phyloP scores from a whole-genome alignment of 2,329 filamentous ascomycete species.

The Conoideocrella luteorostrata region DNA sequence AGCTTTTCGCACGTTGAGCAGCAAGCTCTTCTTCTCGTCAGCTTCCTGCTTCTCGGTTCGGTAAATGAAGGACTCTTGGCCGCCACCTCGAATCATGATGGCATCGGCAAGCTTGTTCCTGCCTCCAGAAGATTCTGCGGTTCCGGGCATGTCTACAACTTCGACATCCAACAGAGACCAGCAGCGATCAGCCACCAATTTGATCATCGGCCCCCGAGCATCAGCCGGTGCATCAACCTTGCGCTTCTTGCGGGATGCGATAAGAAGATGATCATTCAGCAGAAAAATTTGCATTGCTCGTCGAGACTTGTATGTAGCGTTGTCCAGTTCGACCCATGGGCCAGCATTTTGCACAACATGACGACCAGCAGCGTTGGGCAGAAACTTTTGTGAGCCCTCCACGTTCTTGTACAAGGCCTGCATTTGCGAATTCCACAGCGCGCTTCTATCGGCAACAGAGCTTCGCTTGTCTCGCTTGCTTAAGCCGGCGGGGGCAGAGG shows the following conservation, averaged over 20 bases:
- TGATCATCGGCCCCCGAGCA: slow-evolving; percentile 52
- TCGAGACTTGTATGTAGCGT: slow-evolving; percentile 91
- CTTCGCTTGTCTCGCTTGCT: slow-evolving; percentile 78
- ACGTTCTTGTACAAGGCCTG: slow-evolving; percentile 86
- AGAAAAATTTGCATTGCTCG: slow-evolving; percentile 86
- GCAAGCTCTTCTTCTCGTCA: slow-evolving; percentile 69
- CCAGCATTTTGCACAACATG: slow-evolving; percentile 92
- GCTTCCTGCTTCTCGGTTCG: slow-evolving; percentile 77
- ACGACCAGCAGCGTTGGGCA: slow-evolving; percentile 83
- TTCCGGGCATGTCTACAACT: slow-evolving; percentile 77
- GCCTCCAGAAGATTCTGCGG: slow-evolving; percentile 46
- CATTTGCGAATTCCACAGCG: slow-evolving; percentile 63
- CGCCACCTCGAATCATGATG: slow-evolving; percentile 80
- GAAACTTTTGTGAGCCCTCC: slow-evolving; percentile 95
- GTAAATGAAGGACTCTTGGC: slow-evolving; percentile 90
- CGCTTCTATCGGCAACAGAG: slow-evolving; percentile 68
- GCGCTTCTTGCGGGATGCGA: slow-evolving; percentile 90
- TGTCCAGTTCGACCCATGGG: slow-evolving; percentile 93
- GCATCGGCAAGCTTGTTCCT: slow-evolving; percentile 70
- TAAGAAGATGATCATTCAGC: slow-evolving; percentile 86
- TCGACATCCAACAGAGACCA: slow-evolving; percentile 92
- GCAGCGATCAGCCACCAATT: slow-evolving; percentile 87
- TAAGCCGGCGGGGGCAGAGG: slow-evolving; percentile 44
- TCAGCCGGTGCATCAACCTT: slow-evolving; percentile 61
- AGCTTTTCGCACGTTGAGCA: slow-evolving; percentile 87